A percentile compares a stretch with the other conserved stretches of the same genome.
Conservation (phyloP, 192 early-diverging fungal genomes). For the Coemansia sp. region DNA sequence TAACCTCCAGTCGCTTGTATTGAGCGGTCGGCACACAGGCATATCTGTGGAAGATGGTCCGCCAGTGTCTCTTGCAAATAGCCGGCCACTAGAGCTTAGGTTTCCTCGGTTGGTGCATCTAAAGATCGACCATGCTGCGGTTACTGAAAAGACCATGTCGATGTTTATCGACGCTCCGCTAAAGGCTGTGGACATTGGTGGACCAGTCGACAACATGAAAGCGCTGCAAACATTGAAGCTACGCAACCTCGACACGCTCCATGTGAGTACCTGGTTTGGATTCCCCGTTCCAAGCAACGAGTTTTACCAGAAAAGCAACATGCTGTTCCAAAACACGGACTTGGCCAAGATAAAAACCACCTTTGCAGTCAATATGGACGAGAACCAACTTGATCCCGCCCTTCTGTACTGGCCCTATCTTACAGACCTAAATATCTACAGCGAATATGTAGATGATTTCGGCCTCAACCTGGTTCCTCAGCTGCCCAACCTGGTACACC, state of each 20-base stretch:
- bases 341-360: background rate
- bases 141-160: background rate
- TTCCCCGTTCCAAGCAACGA: background rate
- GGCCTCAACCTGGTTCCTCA: background rate
- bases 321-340: background rate
- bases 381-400: background rate
- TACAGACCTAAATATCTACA: background rate
- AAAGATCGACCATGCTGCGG: background rate
- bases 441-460: background rate
- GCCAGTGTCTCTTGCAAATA: background rate
- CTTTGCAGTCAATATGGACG: background rate
- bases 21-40: background rate
- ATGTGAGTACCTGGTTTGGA: conserved; percentile 4
- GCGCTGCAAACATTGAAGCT: background rate
- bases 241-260: background rate
- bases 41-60: background rate
- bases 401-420: background rate
- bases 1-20: background rate
- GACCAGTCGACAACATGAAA: background rate
- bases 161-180: background rate
- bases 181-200: background rate
- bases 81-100: background rate
- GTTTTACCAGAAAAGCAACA: background rate
- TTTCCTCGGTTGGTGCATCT: conserved; percentile 2
- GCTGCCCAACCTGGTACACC: conserved; percentile 1